Conservation (phyloP, 805 yeast genomes). For the Candida ficus region DNA sequence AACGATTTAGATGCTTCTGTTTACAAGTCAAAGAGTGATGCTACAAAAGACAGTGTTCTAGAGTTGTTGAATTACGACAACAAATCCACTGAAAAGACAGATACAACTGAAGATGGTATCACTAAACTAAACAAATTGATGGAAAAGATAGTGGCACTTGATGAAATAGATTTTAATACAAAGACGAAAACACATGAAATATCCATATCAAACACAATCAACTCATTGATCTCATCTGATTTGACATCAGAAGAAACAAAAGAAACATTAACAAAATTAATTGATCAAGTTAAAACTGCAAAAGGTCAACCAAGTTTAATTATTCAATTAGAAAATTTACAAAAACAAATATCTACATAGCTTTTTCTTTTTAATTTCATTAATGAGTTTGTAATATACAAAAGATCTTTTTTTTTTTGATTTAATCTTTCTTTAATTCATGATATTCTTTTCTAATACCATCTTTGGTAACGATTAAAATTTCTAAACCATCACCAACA, state of each 20-base stretch:
- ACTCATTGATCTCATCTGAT: neutral
- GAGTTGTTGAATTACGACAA: constrained; percentile 10
- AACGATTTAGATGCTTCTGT: constrained; percentile 21
- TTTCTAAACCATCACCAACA: constrained; percentile 95
- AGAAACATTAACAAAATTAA: constrained; percentile 9
- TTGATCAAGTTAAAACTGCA: constrained; percentile 3
- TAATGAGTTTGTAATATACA: constrained; percentile 1
- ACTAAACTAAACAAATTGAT: constrained; percentile 15
- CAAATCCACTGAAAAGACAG: neutral
- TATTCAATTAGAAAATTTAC: constrained; percentile 3
- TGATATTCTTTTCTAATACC: constrained; percentile 81
- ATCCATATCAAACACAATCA: neutral
- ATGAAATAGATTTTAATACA: constrained; percentile 8
- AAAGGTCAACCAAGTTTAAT: constrained; percentile 6
- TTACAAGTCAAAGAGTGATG: constrained; percentile 1
- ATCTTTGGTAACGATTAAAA: constrained; percentile 85
- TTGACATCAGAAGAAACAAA: neutral
- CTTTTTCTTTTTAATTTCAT: neutral
- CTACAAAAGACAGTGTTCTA: constrained; percentile 10
- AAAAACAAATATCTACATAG: neutral
- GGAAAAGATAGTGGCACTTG: constrained; percentile 19
- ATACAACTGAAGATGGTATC: constrained; percentile 7
- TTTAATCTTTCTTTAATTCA: constrained; percentile 82
- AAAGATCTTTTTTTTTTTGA: too few relatives aligned
- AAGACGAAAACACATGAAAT: constrained; percentile 1